Conservation (phyloP, 257 asterid species). For the Solanum commersonii region DNA sequence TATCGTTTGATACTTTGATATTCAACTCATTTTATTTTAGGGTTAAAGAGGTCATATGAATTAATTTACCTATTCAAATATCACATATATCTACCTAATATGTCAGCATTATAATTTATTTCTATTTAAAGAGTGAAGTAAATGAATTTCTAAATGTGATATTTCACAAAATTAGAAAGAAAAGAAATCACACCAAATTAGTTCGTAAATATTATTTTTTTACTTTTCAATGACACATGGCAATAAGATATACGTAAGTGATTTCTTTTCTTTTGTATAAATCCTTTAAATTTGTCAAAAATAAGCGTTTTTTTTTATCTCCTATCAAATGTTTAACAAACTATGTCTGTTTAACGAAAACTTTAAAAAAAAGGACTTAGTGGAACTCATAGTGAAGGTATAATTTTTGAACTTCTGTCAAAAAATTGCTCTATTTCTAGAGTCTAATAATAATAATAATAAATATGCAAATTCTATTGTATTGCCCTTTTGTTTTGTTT, state of each 20-base stretch:
- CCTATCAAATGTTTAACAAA: too few relatives aligned
- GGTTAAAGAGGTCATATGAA: neutral
- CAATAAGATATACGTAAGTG: too few relatives aligned
- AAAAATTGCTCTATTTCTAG: neutral
- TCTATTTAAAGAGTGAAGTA: neutral
- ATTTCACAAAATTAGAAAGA: neutral
- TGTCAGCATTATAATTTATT: neutral
- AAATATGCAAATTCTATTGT: neutral
- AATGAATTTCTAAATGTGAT: neutral
- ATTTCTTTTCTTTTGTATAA: too few relatives aligned
- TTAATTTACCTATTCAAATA: neutral
- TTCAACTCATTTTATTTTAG: neutral
- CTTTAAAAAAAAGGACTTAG: too few relatives aligned
- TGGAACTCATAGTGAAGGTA: too few relatives aligned
- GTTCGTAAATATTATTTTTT: neutral
- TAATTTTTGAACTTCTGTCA: too few relatives aligned
- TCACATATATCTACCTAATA: neutral
- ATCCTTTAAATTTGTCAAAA: too few relatives aligned
- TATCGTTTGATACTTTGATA: neutral
- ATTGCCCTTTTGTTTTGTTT: too few relatives aligned
- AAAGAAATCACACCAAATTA: neutral
- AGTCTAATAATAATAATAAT: neutral
- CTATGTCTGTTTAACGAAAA: too few relatives aligned
- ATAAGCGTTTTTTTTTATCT: too few relatives aligned
- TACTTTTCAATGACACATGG: neutral